These are phyloP conservation scores for Hirsutella minnesotensis DNA, from an alignment of 2,329 filamentous ascomycete genomes.

Conservation along the genomic window DNA sequence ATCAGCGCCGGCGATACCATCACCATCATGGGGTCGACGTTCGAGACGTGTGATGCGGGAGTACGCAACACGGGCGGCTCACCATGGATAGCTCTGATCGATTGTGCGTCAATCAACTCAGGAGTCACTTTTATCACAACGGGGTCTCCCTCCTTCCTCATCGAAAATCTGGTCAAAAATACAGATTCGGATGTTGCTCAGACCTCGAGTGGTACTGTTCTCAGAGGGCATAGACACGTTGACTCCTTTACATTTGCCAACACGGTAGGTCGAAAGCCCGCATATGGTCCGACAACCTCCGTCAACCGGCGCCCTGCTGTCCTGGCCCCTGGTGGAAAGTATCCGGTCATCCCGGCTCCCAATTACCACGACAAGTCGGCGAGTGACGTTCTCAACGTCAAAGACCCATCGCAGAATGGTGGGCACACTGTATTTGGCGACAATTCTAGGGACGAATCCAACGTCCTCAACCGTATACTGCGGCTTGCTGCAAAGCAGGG, in stretches of 20 bases:
- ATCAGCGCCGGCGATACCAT: slow-evolving; percentile 23
- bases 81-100: slow-evolving; percentile 28
- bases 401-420: slow-evolving; percentile 22
- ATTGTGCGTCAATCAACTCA: slow-evolving; percentile 27
- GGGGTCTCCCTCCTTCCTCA: slow-evolving; percentile 26
- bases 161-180: slow-evolving; percentile 31
- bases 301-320: slow-evolving; percentile 19
- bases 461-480: slow-evolving; percentile 24
- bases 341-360: slow-evolving; percentile 25
- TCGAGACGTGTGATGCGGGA: slow-evolving; percentile 25
- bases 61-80: slow-evolving; percentile 23
- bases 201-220: slow-evolving; percentile 16
- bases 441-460: slow-evolving; percentile 24
- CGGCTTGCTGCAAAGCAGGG: slow-evolving; percentile 19
- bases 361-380: slow-evolving; percentile 23
- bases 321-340: slow-evolving; percentile 23
- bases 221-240: slow-evolving; percentile 20
- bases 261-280: slow-evolving; percentile 26
- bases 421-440: slow-evolving; percentile 22
- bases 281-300: slow-evolving; percentile 22
- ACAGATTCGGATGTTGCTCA: slow-evolving; percentile 23
- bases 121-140: slow-evolving; percentile 26
- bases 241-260: slow-evolving; percentile 29
- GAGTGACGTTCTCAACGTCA: slow-evolving; percentile 20
- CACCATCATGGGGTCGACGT: slow-evolving; percentile 25